Evolutionary conservation across 2,329 filamentous ascomycete genomes (phyloP).

Genomic region (Lasiodiplodia citricola): DNA sequence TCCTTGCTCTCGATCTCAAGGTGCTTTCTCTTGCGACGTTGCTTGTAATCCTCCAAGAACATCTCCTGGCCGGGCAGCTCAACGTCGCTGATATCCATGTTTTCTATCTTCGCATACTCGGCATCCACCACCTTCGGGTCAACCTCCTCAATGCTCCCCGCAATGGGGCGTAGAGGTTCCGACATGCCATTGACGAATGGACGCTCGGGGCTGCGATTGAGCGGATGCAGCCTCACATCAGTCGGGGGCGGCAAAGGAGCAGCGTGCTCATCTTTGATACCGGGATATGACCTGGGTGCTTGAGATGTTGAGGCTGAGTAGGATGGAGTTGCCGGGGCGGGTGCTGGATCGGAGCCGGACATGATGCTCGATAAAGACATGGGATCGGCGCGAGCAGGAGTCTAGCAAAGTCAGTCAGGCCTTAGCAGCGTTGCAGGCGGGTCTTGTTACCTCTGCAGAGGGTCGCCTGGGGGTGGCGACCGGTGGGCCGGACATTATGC

Average conservation of each 20-base stretch:
- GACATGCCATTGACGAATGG: constrained; percentile 21
- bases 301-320: constrained; percentile 19
- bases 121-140: constrained; percentile 72
- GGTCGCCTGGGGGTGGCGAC: constrained; percentile 37
- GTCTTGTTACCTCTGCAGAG: constrained; percentile 42
- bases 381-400: constrained; percentile 76
- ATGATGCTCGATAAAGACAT: constrained; percentile 98
- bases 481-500: constrained; percentile 40
- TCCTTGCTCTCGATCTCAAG: constrained; percentile 70
- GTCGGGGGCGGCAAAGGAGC: constrained; percentile 3
- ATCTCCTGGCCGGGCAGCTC: constrained; percentile 60
- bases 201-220: constrained; percentile 15
- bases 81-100: constrained; percentile 61
- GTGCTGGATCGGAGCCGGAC: constrained; percentile 73
- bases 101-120: constrained; percentile 65
- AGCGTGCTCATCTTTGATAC: constrained; percentile 4
- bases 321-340: constrained; percentile 44
- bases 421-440: constrained; percentile 28
- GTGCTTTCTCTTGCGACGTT: constrained; percentile 68
- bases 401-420: constrained; percentile 54
- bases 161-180: constrained; percentile 15
- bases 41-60: constrained; percentile 57
- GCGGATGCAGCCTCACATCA: constrained; percentile 1
- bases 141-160: constrained; percentile 13
- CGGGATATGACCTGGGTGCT: neutral